These are phyloP conservation scores for Bonia amplexicaulis DNA, from an alignment of 176 grass and related monocot genomes.

Conservation along the genomic window DNA sequence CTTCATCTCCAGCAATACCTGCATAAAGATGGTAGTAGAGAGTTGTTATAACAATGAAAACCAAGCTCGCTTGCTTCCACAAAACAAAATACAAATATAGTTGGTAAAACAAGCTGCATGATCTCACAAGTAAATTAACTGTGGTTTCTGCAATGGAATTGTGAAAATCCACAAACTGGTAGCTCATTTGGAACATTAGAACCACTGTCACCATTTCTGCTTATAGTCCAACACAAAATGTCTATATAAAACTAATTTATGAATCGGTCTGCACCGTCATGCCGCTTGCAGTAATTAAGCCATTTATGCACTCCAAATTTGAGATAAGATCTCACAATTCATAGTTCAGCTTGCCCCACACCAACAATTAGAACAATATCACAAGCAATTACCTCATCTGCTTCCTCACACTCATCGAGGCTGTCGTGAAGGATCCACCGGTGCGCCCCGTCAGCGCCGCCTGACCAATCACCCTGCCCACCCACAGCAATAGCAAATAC, in stretches of 20 bases:
- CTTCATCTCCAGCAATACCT: conserved; percentile 46
- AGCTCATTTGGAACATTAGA: neutral
- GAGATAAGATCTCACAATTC: neutral
- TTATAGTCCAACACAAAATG: neutral
- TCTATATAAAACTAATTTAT: neutral
- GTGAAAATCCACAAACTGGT: neutral
- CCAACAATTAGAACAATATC: neutral
- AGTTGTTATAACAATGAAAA: neutral
- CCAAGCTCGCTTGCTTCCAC: neutral
- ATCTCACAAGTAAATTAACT: neutral
- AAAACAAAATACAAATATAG: neutral
- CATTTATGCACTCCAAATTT: neutral
- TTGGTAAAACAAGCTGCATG: neutral
- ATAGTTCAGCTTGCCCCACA: neutral
- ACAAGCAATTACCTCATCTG: conserved; percentile 20
- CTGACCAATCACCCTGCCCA: conserved; percentile 43
- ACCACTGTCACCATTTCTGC: neutral
- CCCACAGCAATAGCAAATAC: neutral
- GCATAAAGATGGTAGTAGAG: neutral
- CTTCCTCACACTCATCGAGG: conserved; percentile 25
- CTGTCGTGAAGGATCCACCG: conserved; percentile 42
- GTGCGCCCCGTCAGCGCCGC: conserved; percentile 29
- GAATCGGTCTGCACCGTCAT: neutral
- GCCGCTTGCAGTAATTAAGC: neutral
- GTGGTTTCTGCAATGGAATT: neutral